phyloP scores from a whole-genome alignment of 2,329 filamentous ascomycete genomes.

The Xylariales sp. region DNA sequence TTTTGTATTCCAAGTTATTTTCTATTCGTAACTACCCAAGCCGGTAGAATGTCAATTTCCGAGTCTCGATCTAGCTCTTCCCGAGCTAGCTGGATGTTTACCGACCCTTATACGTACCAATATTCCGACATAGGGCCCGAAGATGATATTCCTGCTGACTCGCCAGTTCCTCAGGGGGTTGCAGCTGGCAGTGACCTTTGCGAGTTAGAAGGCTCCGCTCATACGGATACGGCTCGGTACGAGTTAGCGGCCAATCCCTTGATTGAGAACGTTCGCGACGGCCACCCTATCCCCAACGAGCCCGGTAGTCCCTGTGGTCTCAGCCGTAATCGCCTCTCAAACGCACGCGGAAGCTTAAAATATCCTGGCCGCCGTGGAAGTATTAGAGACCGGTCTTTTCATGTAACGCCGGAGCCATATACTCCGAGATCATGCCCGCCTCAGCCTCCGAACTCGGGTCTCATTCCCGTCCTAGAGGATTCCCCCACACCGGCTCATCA shows the following conservation, averaged over 20 bases:
- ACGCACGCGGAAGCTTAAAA: background rate
- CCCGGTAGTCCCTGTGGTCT: conserved; percentile 15
- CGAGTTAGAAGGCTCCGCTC: conserved; percentile 18
- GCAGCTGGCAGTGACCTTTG: conserved; percentile 10
- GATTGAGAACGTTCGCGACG: background rate
- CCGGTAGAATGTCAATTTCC: conserved; percentile 17
- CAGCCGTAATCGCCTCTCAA: conserved; percentile 18
- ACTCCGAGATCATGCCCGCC: background rate
- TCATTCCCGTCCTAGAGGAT: conserved; percentile 24
- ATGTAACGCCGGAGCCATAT: background rate
- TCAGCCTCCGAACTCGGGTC: conserved; percentile 11
- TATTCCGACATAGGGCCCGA: conserved; percentile 25
- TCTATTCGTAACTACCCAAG: background rate
- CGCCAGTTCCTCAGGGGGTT: background rate
- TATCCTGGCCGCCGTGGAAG: background rate
- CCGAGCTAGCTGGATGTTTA: conserved; percentile 36
- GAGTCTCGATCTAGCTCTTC: conserved; percentile 1
- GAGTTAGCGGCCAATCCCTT: conserved; percentile 17
- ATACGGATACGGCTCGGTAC: background rate
- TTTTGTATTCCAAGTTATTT: conserved; percentile 1
- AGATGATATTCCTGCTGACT: background rate
- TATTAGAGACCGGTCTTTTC: background rate
- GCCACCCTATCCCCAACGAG: background rate
- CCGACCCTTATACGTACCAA: conserved; percentile 38
- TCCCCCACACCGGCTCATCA: background rate